phyloP scores from a whole-genome alignment of 2,329 filamentous ascomycete genomes.

The Amauroascus niger region DNA sequence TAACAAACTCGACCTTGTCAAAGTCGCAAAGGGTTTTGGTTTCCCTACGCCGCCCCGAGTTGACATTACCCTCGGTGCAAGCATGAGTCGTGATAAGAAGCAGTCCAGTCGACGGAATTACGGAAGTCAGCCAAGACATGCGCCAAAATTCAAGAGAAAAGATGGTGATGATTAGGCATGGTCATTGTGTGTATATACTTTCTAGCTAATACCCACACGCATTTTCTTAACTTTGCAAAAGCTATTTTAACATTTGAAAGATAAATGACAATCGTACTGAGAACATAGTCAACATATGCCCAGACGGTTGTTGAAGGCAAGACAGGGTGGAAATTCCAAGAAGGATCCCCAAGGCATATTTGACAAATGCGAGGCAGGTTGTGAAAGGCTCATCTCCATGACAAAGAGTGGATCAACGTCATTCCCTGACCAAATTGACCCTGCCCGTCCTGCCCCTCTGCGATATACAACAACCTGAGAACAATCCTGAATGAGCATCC shows the following conservation, averaged over 20 bases:
- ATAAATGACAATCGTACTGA: background rate
- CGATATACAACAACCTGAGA: too few species aligned
- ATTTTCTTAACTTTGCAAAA: background rate
- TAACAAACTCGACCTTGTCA: conserved; percentile 68
- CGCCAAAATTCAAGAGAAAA: conserved; percentile 46
- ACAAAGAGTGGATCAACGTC: too few species aligned
- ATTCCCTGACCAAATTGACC: too few species aligned
- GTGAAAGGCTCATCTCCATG: too few species aligned
- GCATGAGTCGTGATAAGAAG: conserved; percentile 66
- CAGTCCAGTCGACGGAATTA: conserved; percentile 58
- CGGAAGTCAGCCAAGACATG: conserved; percentile 66
- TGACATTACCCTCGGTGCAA: conserved; percentile 66
- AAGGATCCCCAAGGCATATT: too few species aligned
- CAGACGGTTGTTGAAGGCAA: too few species aligned
- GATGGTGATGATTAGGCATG: conserved; percentile 21
- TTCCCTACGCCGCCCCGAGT: conserved; percentile 68
- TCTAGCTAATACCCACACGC: background rate
- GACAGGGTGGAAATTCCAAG: too few species aligned
- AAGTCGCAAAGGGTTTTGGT: conserved; percentile 76
- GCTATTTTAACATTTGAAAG: background rate
- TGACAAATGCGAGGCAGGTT: too few species aligned
- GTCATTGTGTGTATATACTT: too few species aligned
- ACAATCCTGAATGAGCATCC: too few species aligned
- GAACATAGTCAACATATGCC: too few species aligned
- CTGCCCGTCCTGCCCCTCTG: too few species aligned